These are phyloP conservation scores for Bromus sterilis DNA, from an alignment of 176 grass and related monocot species.

Conservation along the genomic window DNA sequence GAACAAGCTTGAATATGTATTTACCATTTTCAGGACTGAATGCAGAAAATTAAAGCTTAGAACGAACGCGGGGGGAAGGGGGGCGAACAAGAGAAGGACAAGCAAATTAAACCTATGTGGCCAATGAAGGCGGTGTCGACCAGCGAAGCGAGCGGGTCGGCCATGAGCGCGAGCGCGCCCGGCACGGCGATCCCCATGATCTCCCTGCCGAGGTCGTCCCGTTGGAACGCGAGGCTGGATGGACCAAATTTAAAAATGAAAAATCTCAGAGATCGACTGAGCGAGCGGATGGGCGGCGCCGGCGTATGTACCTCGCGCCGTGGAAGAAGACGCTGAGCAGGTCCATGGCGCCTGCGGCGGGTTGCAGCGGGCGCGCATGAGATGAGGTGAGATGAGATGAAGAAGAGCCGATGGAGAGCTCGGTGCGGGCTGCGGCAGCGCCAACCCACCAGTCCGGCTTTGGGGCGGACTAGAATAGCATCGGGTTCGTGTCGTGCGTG, in stretches of 20 bases:
- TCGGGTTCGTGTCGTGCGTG: background rate
- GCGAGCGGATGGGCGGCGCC: too few species aligned
- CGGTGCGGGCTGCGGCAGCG: background rate
- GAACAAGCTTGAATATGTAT: background rate
- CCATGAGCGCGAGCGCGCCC: constrained; percentile 63
- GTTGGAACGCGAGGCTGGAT: constrained; percentile 41
- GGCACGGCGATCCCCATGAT: constrained; percentile 69
- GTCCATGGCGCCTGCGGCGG: constrained; percentile 23
- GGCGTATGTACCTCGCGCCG: constrained; percentile 24
- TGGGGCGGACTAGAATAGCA: background rate
- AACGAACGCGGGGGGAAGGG: too few species aligned
- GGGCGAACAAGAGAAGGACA: background rate
- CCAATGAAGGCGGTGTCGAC: constrained; percentile 86
- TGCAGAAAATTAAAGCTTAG: background rate
- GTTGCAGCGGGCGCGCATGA: background rate
- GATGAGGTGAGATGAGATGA: too few species aligned
- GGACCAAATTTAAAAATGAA: background rate
- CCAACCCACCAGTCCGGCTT: background rate
- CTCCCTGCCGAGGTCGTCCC: constrained; percentile 80
- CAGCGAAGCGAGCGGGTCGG: constrained; percentile 79
- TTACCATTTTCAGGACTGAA: background rate
- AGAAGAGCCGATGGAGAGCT: background rate
- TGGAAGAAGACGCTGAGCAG: constrained; percentile 42
- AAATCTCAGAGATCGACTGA: too few species aligned
- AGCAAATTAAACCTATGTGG: constrained; percentile 49